A percentile compares a stretch with the other conserved stretches of the same genome.
Evolutionary conservation across 2,329 filamentous ascomycete genomes (phyloP).

Genomic region (Verticillium dahliae): DNA sequence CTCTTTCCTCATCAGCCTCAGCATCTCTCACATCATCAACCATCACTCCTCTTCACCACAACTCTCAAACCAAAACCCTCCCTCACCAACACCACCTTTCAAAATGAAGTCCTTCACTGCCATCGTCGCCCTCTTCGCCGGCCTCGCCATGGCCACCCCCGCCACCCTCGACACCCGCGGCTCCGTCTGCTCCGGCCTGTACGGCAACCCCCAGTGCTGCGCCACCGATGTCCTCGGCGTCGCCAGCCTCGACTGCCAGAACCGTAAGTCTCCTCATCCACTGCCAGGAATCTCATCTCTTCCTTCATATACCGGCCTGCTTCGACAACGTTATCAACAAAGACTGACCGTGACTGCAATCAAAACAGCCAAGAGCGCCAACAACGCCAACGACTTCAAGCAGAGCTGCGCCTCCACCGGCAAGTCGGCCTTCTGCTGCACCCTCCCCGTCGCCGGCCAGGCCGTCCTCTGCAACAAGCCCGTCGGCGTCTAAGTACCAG

Average conservation of each 20-base stretch:
- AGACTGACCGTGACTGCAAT: not conserved
- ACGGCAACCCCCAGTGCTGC: constrained; percentile 47
- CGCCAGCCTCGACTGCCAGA: constrained; percentile 50
- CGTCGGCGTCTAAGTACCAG: constrained; percentile 18
- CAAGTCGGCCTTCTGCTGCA: constrained; percentile 51
- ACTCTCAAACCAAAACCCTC: not conserved
- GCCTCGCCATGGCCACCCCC: constrained; percentile 19
- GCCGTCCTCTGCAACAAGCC: constrained; percentile 27
- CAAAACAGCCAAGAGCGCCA: constrained; percentile 24
- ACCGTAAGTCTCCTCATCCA: constrained; percentile 15
- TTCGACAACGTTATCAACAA: not conserved
- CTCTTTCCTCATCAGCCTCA: not conserved
- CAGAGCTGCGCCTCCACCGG: constrained; percentile 38
- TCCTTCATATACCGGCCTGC: not conserved
- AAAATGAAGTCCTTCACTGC: constrained; percentile 10
- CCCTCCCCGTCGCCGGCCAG: constrained; percentile 37
- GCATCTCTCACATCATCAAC: not conserved
- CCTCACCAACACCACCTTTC: not conserved
- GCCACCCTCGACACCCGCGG: constrained; percentile 25
- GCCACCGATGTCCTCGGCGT: constrained; percentile 54
- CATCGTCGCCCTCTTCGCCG: constrained; percentile 10
- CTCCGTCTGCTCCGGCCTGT: constrained; percentile 34
- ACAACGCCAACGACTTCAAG: constrained; percentile 33
- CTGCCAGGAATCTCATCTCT: not conserved
- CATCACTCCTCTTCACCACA: not conserved